Base-by-base conservation (phyloP, 2,329 filamentous ascomycete genomes). In the Hypoxylon sp. region DNA sequence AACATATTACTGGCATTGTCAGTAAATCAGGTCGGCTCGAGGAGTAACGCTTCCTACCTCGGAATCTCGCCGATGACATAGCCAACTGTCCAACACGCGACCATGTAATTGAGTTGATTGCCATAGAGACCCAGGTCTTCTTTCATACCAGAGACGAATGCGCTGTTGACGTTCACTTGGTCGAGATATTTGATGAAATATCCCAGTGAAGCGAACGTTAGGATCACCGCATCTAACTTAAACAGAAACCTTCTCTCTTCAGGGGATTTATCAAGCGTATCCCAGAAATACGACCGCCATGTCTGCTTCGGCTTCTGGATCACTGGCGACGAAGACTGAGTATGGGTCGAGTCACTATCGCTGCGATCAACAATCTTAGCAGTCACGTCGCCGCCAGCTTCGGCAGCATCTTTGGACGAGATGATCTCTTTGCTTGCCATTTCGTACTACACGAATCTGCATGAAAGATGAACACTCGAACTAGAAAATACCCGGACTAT, bases 251-350 rank as follows among this genome's bases (percentile, higher is more conserved):
- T 73, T 1, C 78, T 75, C 65, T 83, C 82, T 51, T 80, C 78
- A 0, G 79, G 79, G 0, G 79, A 77, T 67, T 82, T 82, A 63
- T 82, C 80, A 21, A 84, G 77, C 0, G 82, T 83, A 64, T 85
- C 83, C 83, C 83, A 85, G n/a, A 85, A 9, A 49, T 83, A 82
- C 0, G 82, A 84, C 23, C 78, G 78, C 83, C 83, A 85, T 23
- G 80, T 83, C 34, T 67, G 65, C 50, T 80, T 79, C 0, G 80
- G 80, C 5, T 72, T 73, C 32, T 77, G 65, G 13, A 51, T 69
- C 2, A 74, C 61, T 9, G 60, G 50, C 2, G 65, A 21, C 3
- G 61, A 49, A n/a, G 58, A 67, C 2, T 51, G 46, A 9, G 62
- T 56, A 28, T 63, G 50, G 3, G 23, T 52, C 13, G 71, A 70